Evolutionary conservation across 1,284 basidiomycete genomes (phyloP).

Genomic region (Cutaneotrichosporon daszewskae): DNA sequence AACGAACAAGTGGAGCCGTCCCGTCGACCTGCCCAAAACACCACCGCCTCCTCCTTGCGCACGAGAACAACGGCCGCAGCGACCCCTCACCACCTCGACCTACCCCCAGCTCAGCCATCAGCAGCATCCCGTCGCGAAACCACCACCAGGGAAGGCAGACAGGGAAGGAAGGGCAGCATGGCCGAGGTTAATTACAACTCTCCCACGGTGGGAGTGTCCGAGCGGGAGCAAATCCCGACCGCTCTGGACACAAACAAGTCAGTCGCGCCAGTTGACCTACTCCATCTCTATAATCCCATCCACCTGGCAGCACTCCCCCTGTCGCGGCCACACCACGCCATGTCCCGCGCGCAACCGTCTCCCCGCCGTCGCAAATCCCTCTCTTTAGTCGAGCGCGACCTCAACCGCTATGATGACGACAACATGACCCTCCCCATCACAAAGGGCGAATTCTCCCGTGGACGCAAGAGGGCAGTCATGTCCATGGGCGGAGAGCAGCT

Average conservation of each 20-base stretch:
- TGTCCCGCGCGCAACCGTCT: constrained; percentile 7
- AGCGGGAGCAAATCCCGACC: too few relatives aligned
- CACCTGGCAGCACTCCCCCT: neutral
- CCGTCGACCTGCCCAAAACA: too few relatives aligned
- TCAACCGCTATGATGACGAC: constrained; percentile 21
- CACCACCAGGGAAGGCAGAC: too few relatives aligned
- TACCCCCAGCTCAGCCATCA: too few relatives aligned
- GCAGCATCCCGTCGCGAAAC: too few relatives aligned
- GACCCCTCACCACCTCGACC: too few relatives aligned
- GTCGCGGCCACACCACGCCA: neutral
- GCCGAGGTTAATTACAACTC: too few relatives aligned
- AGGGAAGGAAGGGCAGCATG: too few relatives aligned
- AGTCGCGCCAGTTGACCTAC: neutral
- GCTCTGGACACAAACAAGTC: constrained; percentile 16
- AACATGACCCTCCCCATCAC: constrained; percentile 23
- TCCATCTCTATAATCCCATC: neutral
- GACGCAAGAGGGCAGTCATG: constrained; percentile 21
- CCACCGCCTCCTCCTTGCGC: too few relatives aligned
- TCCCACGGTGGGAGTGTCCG: too few relatives aligned
- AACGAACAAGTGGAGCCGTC: too few relatives aligned
- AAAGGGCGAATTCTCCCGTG: constrained; percentile 1
- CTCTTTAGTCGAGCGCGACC: constrained; percentile 24
- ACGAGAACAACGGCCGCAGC: too few relatives aligned
- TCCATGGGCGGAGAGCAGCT: constrained; percentile 20
- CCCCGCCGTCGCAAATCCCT: constrained; percentile 26